Percentiles rank a stretch among this genome's conserved stretches.
phyloP scores from a whole-genome alignment of 805 yeast genomes.

The Teunomyces atbi region DNA sequence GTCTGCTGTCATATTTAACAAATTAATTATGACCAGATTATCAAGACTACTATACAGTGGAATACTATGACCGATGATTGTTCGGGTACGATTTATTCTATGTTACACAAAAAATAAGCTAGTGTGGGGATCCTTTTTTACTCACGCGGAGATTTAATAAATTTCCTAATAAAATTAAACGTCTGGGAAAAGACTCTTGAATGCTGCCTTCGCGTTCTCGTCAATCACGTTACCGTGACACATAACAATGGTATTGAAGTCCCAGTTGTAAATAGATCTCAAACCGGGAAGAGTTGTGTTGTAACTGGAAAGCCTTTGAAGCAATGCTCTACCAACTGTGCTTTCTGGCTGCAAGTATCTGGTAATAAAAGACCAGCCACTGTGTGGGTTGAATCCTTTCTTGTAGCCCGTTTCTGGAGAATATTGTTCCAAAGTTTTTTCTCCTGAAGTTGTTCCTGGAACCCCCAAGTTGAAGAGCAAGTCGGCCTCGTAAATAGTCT shows the following conservation, averaged over 20 bases:
- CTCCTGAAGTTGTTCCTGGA: slow-evolving; percentile 23
- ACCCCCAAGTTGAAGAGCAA: slow-evolving; percentile 57
- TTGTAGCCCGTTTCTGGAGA: slow-evolving; percentile 46
- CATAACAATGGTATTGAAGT: slow-evolving; percentile 23
- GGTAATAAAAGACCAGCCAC: slow-evolving; percentile 43
- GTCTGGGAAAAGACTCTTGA: slow-evolving; percentile 16
- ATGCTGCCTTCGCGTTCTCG: slow-evolving; percentile 28
- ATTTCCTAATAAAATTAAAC: no score
- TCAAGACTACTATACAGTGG: no score
- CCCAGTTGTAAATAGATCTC: slow-evolving; percentile 21
- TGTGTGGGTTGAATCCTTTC: slow-evolving; percentile 39
- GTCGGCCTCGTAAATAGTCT: slow-evolving; percentile 58
- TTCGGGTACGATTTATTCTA: not conserved
- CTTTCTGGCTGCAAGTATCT: slow-evolving; percentile 43
- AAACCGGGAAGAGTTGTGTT: slow-evolving; percentile 19
- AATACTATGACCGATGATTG: no score
- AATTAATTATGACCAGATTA: not conserved
- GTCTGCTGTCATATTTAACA: not conserved
- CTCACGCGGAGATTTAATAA: no score
- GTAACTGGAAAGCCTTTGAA: slow-evolving; percentile 19
- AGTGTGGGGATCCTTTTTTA: no score
- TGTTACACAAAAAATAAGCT: no score
- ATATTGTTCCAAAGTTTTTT: slow-evolving; percentile 39
- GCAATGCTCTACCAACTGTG: slow-evolving; percentile 30
- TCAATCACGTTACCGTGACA: slow-evolving; percentile 53